Evolutionary conservation across 208 protist genomes (phyloP).

Genomic region (Acanthamoeba rhysodes): DNA sequence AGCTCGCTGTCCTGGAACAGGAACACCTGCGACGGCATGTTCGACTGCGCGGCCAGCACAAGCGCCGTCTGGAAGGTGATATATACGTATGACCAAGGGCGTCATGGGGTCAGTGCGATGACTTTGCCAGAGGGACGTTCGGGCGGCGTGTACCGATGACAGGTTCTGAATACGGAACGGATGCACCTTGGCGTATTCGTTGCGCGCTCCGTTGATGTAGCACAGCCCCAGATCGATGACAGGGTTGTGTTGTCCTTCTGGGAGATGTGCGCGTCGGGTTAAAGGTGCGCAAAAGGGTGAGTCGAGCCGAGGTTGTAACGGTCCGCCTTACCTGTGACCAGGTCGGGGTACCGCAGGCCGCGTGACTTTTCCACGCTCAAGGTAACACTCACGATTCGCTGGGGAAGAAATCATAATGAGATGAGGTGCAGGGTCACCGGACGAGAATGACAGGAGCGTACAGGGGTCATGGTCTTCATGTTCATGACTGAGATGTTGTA

Average conservation of each 20-base stretch:
- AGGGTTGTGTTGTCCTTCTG: background rate
- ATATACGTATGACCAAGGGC: background rate
- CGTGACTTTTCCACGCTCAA: constrained; percentile 54
- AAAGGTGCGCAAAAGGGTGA: background rate
- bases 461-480: constrained; percentile 74
- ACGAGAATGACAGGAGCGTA: background rate
- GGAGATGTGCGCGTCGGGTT: background rate
- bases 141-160: background rate
- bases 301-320: background rate
- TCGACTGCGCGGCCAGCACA: constrained; percentile 78
- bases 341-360: constrained; percentile 43
- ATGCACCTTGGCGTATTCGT: constrained; percentile 75
- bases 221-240: constrained; percentile 74
- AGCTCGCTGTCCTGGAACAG: constrained; percentile 81
- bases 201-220: constrained; percentile 69
- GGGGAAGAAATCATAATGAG: background rate
- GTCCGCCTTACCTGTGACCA: background rate
- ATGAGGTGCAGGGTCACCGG: background rate
- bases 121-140: background rate
- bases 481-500: constrained; percentile 72
- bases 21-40: constrained; percentile 82
- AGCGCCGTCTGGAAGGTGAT: background rate
- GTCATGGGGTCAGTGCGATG: background rate
- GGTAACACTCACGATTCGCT: constrained; percentile 43
- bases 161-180: constrained; percentile 77